These are phyloP conservation scores for Aspergillus ruber DNA, from an alignment of 2,329 filamentous ascomycete species.

Conservation along the genomic window DNA sequence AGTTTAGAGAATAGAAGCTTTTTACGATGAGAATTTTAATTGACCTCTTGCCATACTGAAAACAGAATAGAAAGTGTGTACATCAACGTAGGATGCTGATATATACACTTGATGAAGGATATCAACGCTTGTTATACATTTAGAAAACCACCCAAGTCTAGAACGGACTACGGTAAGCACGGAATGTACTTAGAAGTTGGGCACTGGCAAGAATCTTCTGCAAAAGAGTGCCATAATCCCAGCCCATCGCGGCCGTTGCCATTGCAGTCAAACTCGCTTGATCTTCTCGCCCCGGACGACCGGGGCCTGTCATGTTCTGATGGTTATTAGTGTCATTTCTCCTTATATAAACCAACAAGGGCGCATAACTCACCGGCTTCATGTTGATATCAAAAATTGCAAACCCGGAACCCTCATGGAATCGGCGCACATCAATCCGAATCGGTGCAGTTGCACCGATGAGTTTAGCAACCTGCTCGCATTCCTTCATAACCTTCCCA, in stretches of 20 bases:
- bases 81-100: no score
- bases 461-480: slow-evolving; percentile 34
- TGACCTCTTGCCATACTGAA: no score
- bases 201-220: slow-evolving; percentile 25
- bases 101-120: no score
- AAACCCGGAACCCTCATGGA: slow-evolving; percentile 31
- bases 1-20: no score
- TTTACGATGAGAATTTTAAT: no score
- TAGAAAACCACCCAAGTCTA: no score
- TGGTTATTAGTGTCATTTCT: not conserved
- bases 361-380: slow-evolving; percentile 39
- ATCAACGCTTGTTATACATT: no score
- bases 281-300: slow-evolving; percentile 41
- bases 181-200: no score
- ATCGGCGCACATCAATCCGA: slow-evolving; percentile 44
- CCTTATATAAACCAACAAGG: slow-evolving; percentile 10
- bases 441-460: slow-evolving; percentile 41
- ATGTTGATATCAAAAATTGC: slow-evolving; percentile 49
- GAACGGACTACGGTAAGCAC: no score
- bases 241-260: slow-evolving; percentile 39
- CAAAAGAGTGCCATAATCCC: slow-evolving; percentile 36
- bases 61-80: no score
- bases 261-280: slow-evolving; percentile 34
- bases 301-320: slow-evolving; percentile 44
- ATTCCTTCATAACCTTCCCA: slow-evolving; percentile 29